phyloP scores from a whole-genome alignment of 106 monocot species.

The Phalaenopsis equestris region DNA sequence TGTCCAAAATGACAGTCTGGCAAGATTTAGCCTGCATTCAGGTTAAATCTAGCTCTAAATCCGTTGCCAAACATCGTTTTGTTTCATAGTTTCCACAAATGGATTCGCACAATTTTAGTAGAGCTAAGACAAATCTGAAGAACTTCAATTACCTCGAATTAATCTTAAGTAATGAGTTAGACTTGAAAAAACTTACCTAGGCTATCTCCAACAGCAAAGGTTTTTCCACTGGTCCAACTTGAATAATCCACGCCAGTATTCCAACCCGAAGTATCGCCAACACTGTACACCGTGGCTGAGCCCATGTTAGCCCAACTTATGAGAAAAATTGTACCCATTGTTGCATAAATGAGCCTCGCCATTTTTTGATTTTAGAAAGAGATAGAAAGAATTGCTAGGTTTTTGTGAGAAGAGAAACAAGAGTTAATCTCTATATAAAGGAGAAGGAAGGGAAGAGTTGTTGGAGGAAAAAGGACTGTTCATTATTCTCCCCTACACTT shows the following conservation, averaged over 20 bases:
- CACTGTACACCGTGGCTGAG: slow-evolving; percentile 16
- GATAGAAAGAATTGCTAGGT: not conserved
- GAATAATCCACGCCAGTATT: slow-evolving; percentile 15
- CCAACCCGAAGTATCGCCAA: slow-evolving; percentile 27
- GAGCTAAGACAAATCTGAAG: no score
- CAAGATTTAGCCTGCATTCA: no score
- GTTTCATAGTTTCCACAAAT: no score
- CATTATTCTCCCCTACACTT: not conserved
- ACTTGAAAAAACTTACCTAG: slow-evolving; percentile 13
- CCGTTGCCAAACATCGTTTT: no score
- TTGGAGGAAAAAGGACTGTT: not conserved
- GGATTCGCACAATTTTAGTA: no score
- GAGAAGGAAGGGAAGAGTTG: not conserved
- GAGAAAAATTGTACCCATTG: slow-evolving; percentile 1
- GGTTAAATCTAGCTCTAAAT: no score
- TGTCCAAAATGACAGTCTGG: no score
- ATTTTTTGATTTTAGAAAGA: not conserved
- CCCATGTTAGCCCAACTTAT: not conserved
- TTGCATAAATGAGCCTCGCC: not conserved
- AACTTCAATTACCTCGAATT: no score
- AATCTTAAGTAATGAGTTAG: no score
- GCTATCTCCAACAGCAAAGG: slow-evolving; percentile 23
- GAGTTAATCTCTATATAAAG: slow-evolving; percentile 5
- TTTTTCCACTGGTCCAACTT: slow-evolving; percentile 17
- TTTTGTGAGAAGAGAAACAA: not conserved